Base-by-base conservation (phyloP, 2,329 filamentous ascomycete genomes). In the Aurifilum marmelostoma region DNA sequence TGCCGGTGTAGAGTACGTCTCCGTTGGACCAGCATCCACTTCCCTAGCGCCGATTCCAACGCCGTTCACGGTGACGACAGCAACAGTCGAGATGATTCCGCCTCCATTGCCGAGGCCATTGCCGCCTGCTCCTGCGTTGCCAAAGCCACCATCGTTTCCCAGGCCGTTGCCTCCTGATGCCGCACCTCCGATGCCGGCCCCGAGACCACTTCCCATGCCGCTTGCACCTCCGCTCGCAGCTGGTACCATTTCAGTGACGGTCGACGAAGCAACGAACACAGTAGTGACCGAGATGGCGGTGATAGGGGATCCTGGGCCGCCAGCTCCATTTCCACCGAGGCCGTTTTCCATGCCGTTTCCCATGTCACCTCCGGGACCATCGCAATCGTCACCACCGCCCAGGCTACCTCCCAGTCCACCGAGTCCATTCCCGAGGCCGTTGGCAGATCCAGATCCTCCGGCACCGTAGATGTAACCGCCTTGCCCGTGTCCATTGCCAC, bases 11-110 rank as follows among this genome's bases (percentile, higher is more conserved):
- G 61, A 63, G 56, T 52, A 67, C n/a, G 61, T 50, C 29, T 62
- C 65, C 54, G 65, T 43, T 52, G 58, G 58, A 52, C 34, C 56
- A 54, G 47, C 41, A 52, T 70, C 65, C 32, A 69, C 67, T 27
- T 66, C 65, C 67, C 69, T 71, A 64, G 67, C 69, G 61, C 66
- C 66, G 27, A 70, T 66, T 21, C 68, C 65, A 37, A 63, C 69
- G 50, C 66, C 69, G 41, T 68, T 63, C 18, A 70, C 61, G 34
- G 64, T 71, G 61, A 71, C 64, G 29, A 69, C 61, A 65, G 69
- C 67, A 47, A 71, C 54, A 37, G 69, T 71, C 47, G 69, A 71
- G 43, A 71, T 37, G 61, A 69, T 56, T 29, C 61, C 67, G 9
- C 69, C 67, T 24, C 67, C 69, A 37, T 62, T 59, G 32, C 69